Percentiles rank a stretch among this genome's conserved stretches.
These are phyloP conservation scores for Bipolaris cookei DNA, from an alignment of 2,329 filamentous ascomycete genomes.

Conservation along the genomic window DNA sequence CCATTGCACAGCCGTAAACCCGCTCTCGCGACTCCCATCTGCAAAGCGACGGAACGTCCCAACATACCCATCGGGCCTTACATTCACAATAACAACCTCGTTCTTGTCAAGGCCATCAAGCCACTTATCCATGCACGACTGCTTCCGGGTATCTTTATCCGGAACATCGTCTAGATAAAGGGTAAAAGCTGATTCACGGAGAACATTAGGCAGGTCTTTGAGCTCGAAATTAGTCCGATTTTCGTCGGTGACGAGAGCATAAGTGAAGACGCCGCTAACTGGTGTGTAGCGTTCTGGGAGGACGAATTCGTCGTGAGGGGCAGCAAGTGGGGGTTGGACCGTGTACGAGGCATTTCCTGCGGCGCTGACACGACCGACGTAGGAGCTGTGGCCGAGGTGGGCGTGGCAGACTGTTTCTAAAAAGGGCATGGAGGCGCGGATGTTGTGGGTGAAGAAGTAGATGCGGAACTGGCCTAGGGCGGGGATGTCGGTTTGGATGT, in stretches of 20 bases:
- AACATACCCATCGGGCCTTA: conserved; percentile 76
- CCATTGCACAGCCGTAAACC: conserved; percentile 51
- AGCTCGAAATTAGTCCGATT: conserved; percentile 69
- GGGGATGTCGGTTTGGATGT: conserved; percentile 78
- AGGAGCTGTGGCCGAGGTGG: conserved; percentile 59
- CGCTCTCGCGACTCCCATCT: conserved; percentile 38
- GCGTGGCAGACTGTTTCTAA: conserved; percentile 64
- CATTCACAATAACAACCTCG: conserved; percentile 69
- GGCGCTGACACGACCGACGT: conserved; percentile 65
- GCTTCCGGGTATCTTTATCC: conserved; percentile 59
- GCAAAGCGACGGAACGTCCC: conserved; percentile 63
- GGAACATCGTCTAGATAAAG: conserved; percentile 73
- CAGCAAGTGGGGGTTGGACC: conserved; percentile 62
- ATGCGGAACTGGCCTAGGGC: conserved; percentile 78
- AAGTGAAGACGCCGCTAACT: conserved; percentile 73
- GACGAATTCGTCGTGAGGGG: conserved; percentile 69
- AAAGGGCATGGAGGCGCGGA: conserved; percentile 62
- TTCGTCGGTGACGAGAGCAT: conserved; percentile 67
- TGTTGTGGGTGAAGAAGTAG: conserved; percentile 71
- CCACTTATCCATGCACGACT: conserved; percentile 71
- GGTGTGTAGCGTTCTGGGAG: conserved; percentile 72
- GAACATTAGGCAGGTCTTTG: conserved; percentile 64
- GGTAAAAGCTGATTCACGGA: conserved; percentile 72
- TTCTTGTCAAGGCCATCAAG: conserved; percentile 63
- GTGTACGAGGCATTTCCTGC: conserved; percentile 68